Conservation (phyloP, 345 rosid species). For the Salix arbutifolia region DNA sequence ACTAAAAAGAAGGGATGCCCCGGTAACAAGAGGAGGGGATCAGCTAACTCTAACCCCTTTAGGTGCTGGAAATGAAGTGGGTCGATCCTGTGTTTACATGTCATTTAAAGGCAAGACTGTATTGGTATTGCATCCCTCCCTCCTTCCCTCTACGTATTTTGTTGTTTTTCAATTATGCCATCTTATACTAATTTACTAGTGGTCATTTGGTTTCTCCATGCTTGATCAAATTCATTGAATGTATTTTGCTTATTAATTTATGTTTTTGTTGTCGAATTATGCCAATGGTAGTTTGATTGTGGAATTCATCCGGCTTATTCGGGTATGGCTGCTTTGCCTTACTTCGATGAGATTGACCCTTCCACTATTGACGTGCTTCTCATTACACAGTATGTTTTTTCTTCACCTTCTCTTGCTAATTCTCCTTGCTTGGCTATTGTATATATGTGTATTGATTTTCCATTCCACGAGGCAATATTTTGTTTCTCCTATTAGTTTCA, state of each 20-base stretch:
- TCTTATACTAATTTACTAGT: too few relatives aligned
- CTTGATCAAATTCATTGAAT: background rate
- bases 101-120: constrained; percentile 75
- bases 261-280: background rate
- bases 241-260: background rate
- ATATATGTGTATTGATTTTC: too few relatives aligned
- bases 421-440: too few relatives aligned
- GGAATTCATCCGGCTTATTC: constrained; percentile 91
- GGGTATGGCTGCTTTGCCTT: constrained; percentile 91
- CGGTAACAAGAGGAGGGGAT: constrained; percentile 52
- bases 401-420: background rate
- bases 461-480: too few relatives aligned
- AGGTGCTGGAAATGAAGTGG: constrained; percentile 95
- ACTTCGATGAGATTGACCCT: constrained; percentile 96
- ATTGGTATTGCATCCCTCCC: constrained; percentile 32
- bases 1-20: constrained; percentile 65
- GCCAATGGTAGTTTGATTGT: constrained; percentile 62
- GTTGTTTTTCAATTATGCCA: too few relatives aligned
- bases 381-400: constrained; percentile 66
- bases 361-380: constrained; percentile 79
- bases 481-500: too few relatives aligned
- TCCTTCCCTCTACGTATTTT: background rate
- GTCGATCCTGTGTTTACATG: constrained; percentile 94
- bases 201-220: background rate
- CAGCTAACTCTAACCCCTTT: constrained; percentile 71